Evolutionary conservation across 441 rosid species (phyloP), one percentile per base, ranked within the genome.

Genomic region (Eruca vesicaria): DNA sequence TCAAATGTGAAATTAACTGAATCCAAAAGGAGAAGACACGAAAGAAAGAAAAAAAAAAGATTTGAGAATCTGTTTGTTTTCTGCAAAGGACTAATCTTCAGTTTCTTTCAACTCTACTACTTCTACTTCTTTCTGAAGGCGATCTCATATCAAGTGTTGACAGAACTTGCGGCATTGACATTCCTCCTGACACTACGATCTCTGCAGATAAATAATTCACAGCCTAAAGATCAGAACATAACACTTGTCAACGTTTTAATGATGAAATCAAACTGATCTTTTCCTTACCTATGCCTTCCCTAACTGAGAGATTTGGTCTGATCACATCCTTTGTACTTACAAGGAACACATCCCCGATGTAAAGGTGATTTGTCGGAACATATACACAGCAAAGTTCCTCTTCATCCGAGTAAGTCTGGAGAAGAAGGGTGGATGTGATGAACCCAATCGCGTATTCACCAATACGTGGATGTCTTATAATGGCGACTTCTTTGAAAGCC

Each of bases 381-480:
- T 96, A 96, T 50, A 96, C 96, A 75, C 97, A 92, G 71, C 92
- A 92, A 48, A 96, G 89, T 73, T 92, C 98, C 82, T 96, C 99
- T 69, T 96, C 98, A 74, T 89, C 96, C 67, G 92, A 70, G 74
- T 90, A 89, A 75, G 76, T 88, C 98, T 93, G 99, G 28, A 96
- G 90, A 73, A 82, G 71, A 43, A 96, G 90, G n/a, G 92, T 84
- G 8, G 99, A 93, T 60, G 98, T 93, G 66, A 95, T 93, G 84
- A 95, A 95, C 63, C 99, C 99, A 64, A 96, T 91, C 4, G 99
- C 98, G 69, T 96, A 93, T 91, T 93, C 99, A 78, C 99, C 99
- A 26, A 91, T 85, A 48, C 98, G 97, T 15, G 99, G 98, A 89
- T 96, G 99, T 75, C 95, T 84, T 73, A 93, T 96, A 60, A 96